A percentile compares a stretch with the other conserved stretches of the same genome.
Conservation (phyloP, 805 yeast species). For the Candida mattraensis region DNA sequence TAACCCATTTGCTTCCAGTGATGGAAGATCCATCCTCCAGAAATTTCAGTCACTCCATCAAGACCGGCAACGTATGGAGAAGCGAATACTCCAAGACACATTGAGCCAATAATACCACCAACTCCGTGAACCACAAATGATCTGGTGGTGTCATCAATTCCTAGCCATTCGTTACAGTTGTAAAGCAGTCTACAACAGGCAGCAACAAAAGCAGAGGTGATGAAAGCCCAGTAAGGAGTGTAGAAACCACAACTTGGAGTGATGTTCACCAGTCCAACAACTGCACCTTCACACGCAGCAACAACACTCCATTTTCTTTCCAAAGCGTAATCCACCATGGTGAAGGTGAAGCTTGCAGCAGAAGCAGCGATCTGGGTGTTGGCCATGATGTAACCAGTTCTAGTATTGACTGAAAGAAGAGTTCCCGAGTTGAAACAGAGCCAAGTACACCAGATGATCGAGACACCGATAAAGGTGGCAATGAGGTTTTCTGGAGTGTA, state of each 20-base stretch:
- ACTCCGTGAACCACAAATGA: constrained; percentile 48
- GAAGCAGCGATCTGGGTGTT: constrained; percentile 54
- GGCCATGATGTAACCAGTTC: constrained; percentile 47
- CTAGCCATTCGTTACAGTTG: constrained; percentile 39
- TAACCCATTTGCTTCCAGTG: constrained; percentile 46
- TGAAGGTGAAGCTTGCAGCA: constrained; percentile 46
- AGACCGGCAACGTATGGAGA: constrained; percentile 42
- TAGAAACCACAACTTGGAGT: constrained; percentile 48
- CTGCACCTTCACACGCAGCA: constrained; percentile 47
- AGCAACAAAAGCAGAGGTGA: constrained; percentile 42
- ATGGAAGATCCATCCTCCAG: constrained; percentile 49
- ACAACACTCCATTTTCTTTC: constrained; percentile 42
- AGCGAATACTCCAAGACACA: constrained; percentile 46
- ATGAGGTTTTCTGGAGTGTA: constrained; percentile 38
- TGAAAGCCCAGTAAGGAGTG: constrained; percentile 47
- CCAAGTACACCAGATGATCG: constrained; percentile 51
- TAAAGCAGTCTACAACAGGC: constrained; percentile 37
- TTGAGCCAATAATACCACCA: constrained; percentile 48
- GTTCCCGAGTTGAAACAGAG: constrained; percentile 50
- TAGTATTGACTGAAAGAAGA: constrained; percentile 37
- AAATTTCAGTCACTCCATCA: constrained; percentile 43
- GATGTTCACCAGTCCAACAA: constrained; percentile 46
- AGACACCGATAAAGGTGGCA: constrained; percentile 43
- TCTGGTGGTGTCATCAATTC: constrained; percentile 46
- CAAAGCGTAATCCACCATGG: constrained; percentile 39